Evolutionary conservation across 129 eudicot genomes (phyloP), one percentile per base, ranked within the genome.

Genomic region (Erigeron canadensis): DNA sequence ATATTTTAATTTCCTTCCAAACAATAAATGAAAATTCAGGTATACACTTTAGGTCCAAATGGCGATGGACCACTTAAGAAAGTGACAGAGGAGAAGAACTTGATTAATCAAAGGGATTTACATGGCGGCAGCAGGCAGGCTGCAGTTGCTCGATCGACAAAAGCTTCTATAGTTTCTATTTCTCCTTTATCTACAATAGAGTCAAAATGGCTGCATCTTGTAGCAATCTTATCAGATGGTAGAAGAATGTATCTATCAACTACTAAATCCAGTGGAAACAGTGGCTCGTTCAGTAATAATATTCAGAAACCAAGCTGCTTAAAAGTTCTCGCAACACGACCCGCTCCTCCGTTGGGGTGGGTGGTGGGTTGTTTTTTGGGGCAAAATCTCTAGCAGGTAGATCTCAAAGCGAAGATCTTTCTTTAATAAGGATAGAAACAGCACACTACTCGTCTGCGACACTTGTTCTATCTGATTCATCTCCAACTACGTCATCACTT

Each of bases 241-340:
- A 85, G 97, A 74, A 90, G 99, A 59, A 86, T 95, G 99, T 95
- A 90, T 79, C 90, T 90, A 65, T 82, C 99, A 15, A 95, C 99
- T 42, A 70, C 82, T 72, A 86, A 87, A 45, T 82, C 89, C 70
- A 85, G 91, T 66, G 96, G 96, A 74, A 77, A 67, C 48, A 79
- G 70, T 81, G 86, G 96, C 44, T 53, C 79, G 39, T 88, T 86
- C 67, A 70, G 67, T 77, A 77, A 56, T 74, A 79, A 66, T 77
- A 68, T 78, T 66, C 92, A 78, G 34, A 87, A 77, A 74, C 99
- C 99, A 59, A 95, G 86, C 78, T 90, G 91, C 70, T 84, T 95
- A 73, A 95, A 95, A 74, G 87, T 95, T 55, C 94, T 95, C 10
- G 79, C 94, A 39, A 88, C 97, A 45, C 79, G 99, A 62, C 99